Evolutionary conservation across 441 rosid genomes (phyloP).

Genomic region (Pelargonium citronellum): DNA sequence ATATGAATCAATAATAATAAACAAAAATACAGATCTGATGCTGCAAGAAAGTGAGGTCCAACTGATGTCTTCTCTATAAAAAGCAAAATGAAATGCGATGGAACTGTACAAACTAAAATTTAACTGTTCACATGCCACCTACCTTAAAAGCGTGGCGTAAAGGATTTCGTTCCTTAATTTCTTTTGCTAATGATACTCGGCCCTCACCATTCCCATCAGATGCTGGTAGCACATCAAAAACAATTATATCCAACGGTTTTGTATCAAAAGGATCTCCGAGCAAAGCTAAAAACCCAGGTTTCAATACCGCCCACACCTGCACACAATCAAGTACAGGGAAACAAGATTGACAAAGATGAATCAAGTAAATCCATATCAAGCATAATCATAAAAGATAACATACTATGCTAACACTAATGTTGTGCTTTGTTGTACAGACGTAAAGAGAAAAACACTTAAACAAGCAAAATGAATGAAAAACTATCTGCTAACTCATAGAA

Average conservation of each 20-base stretch:
- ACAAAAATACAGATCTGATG: neutral
- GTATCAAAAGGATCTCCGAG: slow-evolving; percentile 78
- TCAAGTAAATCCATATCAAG: neutral
- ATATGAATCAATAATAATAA: neutral
- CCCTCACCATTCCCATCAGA: slow-evolving; percentile 80
- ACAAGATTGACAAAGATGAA: neutral
- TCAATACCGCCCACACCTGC: slow-evolving; percentile 97
- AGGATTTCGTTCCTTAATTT: slow-evolving; percentile 88
- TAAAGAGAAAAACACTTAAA: slow-evolving; percentile 4
- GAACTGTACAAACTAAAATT: neutral
- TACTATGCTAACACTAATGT: neutral
- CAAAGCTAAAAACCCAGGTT: slow-evolving; percentile 95
- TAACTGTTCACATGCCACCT: slow-evolving; percentile 20
- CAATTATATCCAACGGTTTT: slow-evolving; percentile 83
- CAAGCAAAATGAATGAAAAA: neutral
- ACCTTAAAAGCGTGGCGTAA: slow-evolving; percentile 91
- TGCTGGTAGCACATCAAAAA: slow-evolving; percentile 87
- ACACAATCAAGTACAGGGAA: slow-evolving; percentile 22
- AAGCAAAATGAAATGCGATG: neutral
- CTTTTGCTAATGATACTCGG: slow-evolving; percentile 69
- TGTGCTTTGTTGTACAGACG: neutral
- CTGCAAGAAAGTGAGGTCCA: neutral
- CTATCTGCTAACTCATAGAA: neutral
- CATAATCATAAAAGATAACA: neutral
- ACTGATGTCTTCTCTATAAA: neutral